A percentile compares a stretch with the other conserved stretches of the same genome.
phyloP scores from a whole-genome alignment of 2,329 filamentous ascomycete genomes.

The Trichophyton benhamiae region DNA sequence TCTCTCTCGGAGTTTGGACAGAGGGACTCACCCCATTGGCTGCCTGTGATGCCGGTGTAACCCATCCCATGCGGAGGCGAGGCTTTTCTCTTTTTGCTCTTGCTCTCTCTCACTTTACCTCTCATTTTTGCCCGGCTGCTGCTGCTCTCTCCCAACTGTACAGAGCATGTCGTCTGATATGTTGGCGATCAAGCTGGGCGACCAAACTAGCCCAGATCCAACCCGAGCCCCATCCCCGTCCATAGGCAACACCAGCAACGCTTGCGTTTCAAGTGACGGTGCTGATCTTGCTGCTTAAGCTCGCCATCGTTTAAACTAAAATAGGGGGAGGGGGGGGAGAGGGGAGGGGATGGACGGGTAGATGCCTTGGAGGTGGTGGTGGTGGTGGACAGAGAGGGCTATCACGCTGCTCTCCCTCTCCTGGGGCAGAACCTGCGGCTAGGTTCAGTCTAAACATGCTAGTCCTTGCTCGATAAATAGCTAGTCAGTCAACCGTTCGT shows the following conservation, averaged over 20 bases:
- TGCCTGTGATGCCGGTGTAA: not conserved
- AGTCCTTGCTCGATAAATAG: not conserved
- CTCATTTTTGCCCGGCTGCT: not conserved
- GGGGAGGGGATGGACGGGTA: not conserved
- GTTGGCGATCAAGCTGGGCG: not conserved
- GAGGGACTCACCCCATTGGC: not conserved
- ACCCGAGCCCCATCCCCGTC: not conserved
- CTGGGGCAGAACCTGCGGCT: not conserved
- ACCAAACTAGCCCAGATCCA: not conserved
- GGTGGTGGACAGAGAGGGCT: not conserved
- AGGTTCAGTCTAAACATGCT: not conserved
- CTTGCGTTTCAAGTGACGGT: conserved; percentile 3
- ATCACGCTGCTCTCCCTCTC: not conserved
- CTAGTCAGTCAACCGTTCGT: not conserved
- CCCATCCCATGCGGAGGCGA: conserved; percentile 2
- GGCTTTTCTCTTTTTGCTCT: not conserved
- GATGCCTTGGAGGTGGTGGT: not conserved
- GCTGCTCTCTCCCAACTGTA: not conserved
- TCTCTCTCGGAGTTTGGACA: not conserved
- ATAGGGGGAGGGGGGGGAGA: not conserved
- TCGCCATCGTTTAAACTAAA: not conserved
- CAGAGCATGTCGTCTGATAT: not conserved
- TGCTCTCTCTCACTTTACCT: not conserved
- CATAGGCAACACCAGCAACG: not conserved
- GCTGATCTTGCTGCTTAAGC: not conserved